Base-by-base conservation (phyloP, 306 rosid species). In the Ammopiptanthus mongolicus region DNA sequence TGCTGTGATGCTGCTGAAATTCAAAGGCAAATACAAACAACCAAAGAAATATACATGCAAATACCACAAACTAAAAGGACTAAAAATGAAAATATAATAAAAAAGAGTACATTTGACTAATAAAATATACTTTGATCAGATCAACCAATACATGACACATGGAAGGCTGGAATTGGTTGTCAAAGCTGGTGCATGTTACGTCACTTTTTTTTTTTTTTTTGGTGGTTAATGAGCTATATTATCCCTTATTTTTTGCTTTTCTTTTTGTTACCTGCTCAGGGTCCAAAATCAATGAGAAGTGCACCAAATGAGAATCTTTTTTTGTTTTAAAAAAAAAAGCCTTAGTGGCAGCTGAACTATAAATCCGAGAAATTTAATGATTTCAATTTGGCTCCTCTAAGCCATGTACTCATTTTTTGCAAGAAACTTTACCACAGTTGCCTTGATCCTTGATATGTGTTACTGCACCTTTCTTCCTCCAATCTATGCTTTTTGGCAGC, bases 381-480 rank as follows among this genome's bases (percentile, higher is more conserved):
- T 15, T 31, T 56, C 5, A 28, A 5, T 39, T 13, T 31, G 22
- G 42, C 44, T 15, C 19, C 19, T 52, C 19, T 25, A 12, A 71
- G 36, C 22, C 46, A 39, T 52, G 57, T n/a, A 31, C 71, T 55
- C 47, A 8, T 7, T 60, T 15, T 25, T 71, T 56, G 52, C 37
- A 50, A 69, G 52, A 75, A 74, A 78, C 34, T 48, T 59, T 93
- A 93, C 97, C 97, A 46, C 98, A 89, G 46, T 51, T 34, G 80
- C 96, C 91, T 83, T 91, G 97, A 78, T 93, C 71, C 78, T 87
- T 93, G 74, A 93, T 9, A 5, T 71, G 85, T 50, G 93, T 88
- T 62, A 88, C 85, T 4, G 88, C 87, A 10, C 91, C 91, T 29
- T 76, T 77, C 64, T 79, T 71, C 85, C 97, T 89, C 97, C 98